Base-by-base conservation (phyloP, 345 rosid genomes). In the Brassica carinata region DNA sequence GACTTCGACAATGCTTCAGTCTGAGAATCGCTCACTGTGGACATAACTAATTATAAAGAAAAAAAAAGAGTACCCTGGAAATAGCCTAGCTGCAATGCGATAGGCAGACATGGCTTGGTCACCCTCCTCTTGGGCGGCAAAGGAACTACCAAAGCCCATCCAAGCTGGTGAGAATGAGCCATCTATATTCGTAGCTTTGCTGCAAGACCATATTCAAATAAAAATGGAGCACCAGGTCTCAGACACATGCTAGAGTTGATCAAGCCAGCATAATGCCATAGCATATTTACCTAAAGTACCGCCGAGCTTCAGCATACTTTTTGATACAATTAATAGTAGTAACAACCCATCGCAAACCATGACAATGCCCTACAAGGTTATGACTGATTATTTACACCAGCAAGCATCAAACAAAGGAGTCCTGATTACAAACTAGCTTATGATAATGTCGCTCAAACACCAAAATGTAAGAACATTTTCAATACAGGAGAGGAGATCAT, bases 71-170 rank as follows among this genome's bases (percentile, higher is more conserved):
- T 91, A 96, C 99, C 99, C 98, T 13, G 99, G 99, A 84, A 96
- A 93, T 78, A 96, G 85, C 59, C 97, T 91, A 76, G 97, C 98
- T 65, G 97, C 98, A 48, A 90, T 90, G 10, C 98, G 96, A 80
- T 93, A 96, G 76, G 94, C 97, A 5, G 96, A 85, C 99, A 96
- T 92, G 77, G 98, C 98, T 84, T 92, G 98, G 81, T 96, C 99
- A 71, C 97, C 97, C 86, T 92, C 99, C 65, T 94, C 96, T 85
- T 87, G 87, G 74, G 91, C 93, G 34, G 97, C 94, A 88, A 81
- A 96, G 72, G 97, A 92, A 90, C 92, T 92, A 67, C 97, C 98
- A 84, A 69, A 90, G 74, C 98, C 97, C 75, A 96, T 88, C 97
- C 93, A 92, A 40, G 99, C 98, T 86, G 98, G 92, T 63, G 92